Percentiles rank a stretch among this genome's conserved stretches.
Conservation (phyloP, 148 eudicot species). For the Polygonum aviculare region DNA sequence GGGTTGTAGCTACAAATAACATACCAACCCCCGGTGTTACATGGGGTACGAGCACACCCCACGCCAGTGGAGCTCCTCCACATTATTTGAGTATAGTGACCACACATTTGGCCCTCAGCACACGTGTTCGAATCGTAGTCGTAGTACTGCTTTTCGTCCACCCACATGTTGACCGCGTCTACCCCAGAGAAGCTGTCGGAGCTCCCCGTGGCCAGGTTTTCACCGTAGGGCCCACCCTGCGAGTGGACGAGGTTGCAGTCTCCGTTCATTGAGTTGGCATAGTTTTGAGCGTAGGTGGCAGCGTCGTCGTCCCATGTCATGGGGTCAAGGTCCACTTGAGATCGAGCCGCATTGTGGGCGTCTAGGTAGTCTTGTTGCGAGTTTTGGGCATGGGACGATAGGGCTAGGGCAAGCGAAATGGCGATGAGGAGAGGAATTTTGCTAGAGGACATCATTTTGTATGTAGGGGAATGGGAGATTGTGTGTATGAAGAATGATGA, state of each 20-base stretch:
- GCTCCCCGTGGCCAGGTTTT: not conserved
- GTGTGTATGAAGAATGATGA: not conserved
- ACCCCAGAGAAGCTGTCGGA: not conserved
- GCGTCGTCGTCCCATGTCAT: not conserved
- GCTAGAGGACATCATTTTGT: not conserved
- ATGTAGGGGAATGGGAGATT: not conserved
- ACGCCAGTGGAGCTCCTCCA: not conserved
- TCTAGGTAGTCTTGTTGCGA: not conserved
- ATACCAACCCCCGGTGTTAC: not conserved
- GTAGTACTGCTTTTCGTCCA: not conserved
- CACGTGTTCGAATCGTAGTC: not conserved
- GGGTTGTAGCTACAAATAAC: slow-evolving; percentile 5
- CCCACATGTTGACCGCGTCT: not conserved
- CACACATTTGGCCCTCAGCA: not conserved
- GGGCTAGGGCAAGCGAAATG: not conserved
- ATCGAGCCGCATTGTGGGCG: not conserved
- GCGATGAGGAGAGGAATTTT: not conserved
- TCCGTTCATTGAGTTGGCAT: not conserved
- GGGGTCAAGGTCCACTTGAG: not conserved
- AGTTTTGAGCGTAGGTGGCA: not conserved
- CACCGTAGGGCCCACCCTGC: not conserved
- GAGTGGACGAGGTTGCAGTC: not conserved
- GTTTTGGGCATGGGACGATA: not conserved
- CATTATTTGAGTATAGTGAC: not conserved
- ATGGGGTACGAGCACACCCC: slow-evolving; percentile 3